These are phyloP conservation scores for Aspergillus kassunensis DNA, from an alignment of 495 filamentous ascomycete genomes.

Conservation along the genomic window DNA sequence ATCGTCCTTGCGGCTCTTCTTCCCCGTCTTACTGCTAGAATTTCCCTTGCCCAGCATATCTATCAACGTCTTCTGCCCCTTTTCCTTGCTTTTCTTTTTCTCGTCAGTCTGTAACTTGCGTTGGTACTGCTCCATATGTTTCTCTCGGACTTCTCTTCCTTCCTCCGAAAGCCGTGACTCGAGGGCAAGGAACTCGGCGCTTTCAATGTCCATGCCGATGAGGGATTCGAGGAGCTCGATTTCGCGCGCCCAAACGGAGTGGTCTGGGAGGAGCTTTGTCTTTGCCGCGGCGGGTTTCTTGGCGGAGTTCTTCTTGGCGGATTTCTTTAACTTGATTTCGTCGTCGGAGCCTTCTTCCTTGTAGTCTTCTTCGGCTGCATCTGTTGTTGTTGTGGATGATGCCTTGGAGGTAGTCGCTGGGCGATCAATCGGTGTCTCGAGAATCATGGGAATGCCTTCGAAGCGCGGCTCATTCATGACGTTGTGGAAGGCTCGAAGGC, in stretches of 20 bases:
- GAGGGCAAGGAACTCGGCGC: constrained; percentile 60
- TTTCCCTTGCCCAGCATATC: constrained; percentile 35
- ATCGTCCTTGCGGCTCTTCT: constrained; percentile 7
- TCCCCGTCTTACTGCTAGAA: constrained; percentile 7
- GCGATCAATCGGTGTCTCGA: constrained; percentile 91
- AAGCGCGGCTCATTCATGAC: constrained; percentile 80
- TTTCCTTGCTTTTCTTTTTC: constrained; percentile 43
- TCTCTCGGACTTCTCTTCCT: constrained; percentile 66
- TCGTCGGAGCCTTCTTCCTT: constrained; percentile 19
- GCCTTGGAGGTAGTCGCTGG: neutral
- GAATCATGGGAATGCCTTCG: constrained; percentile 78
- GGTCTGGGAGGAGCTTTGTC: constrained; percentile 56
- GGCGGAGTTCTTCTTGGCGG: constrained; percentile 19
- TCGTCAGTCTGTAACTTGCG: constrained; percentile 59
- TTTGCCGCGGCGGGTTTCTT: constrained; percentile 25
- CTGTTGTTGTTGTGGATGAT: neutral
- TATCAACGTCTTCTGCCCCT: constrained; percentile 37
- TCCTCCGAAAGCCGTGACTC: constrained; percentile 62
- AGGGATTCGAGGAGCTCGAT: constrained; percentile 86
- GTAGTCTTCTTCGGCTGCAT: constrained; percentile 1
- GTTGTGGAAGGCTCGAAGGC: constrained; percentile 83
- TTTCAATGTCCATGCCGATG: constrained; percentile 74
- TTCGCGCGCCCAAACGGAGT: constrained; percentile 74
- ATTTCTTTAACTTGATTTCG: constrained; percentile 20
- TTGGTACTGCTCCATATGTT: constrained; percentile 71